These are phyloP conservation scores for Raffaelea deltoideospora DNA, from an alignment of 2,329 filamentous ascomycete species.

Conservation along the genomic window DNA sequence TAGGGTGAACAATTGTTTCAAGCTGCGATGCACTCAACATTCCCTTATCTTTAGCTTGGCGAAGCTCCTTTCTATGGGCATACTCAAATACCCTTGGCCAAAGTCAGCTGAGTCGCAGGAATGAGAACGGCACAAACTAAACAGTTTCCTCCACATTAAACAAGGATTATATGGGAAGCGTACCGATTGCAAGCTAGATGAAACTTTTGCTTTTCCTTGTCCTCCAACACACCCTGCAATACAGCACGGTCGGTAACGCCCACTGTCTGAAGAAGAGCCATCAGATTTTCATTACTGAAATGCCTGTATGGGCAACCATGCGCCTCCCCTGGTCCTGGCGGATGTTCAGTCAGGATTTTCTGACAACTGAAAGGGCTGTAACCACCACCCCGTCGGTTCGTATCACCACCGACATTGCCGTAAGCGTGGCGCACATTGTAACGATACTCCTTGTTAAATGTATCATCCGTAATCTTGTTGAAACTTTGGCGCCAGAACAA, in stretches of 20 bases:
- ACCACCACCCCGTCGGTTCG: conserved; percentile 70
- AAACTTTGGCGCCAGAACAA: conserved; percentile 84
- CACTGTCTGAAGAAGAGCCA: conserved; percentile 56
- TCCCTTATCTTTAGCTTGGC: conserved; percentile 59
- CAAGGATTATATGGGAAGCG: too few species aligned
- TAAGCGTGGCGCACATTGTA: conserved; percentile 96
- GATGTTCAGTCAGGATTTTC: conserved; percentile 81
- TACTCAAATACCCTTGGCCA: conserved; percentile 64
- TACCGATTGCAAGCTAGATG: conserved; percentile 92
- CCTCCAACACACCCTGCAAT: conserved; percentile 68
- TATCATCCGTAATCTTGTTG: conserved; percentile 76
- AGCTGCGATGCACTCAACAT: conserved; percentile 60
- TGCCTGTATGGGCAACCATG: conserved; percentile 97
- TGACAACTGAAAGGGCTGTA: conserved; percentile 91
- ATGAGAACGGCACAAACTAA: neutral
- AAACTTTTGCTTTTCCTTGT: conserved; percentile 75
- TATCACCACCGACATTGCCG: conserved; percentile 87
- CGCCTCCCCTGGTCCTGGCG: conserved; percentile 71
- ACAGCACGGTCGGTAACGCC: conserved; percentile 68
- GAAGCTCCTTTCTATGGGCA: conserved; percentile 64
- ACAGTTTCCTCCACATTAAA: neutral
- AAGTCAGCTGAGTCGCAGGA: neutral
- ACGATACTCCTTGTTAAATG: conserved; percentile 92
- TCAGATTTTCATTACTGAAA: conserved; percentile 77
- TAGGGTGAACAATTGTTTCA: conserved; percentile 93